Evolutionary conservation across 2,329 filamentous ascomycete genomes (phyloP).

Genomic region (Neofusicoccum sp.): DNA sequence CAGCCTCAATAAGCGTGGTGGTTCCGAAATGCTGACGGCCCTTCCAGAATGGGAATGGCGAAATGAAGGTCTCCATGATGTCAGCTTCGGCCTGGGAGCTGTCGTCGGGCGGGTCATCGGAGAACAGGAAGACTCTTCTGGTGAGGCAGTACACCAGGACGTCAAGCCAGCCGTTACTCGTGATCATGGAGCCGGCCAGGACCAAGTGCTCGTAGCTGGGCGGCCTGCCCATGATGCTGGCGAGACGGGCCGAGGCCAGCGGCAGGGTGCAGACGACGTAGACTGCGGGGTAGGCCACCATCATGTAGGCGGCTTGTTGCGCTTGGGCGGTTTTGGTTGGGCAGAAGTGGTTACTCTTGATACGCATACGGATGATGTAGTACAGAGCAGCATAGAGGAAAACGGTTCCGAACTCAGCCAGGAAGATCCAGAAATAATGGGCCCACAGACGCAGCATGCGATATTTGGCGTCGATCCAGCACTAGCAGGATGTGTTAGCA

Average conservation of each 20-base stretch:
- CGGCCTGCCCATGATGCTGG: constrained; percentile 55
- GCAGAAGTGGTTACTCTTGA: constrained; percentile 36
- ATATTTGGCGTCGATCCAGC: constrained; percentile 61
- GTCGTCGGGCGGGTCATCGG: constrained; percentile 42
- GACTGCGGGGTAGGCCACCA: constrained; percentile 66
- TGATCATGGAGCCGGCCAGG: constrained; percentile 55
- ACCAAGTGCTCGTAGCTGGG: constrained; percentile 48
- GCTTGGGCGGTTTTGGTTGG: constrained; percentile 37
- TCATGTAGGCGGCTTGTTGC: constrained; percentile 53
- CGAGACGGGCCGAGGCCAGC: constrained; percentile 63
- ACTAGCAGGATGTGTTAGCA: constrained; percentile 38
- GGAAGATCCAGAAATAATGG: constrained; percentile 66
- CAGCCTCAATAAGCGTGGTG: constrained; percentile 44
- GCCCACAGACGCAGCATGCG: constrained; percentile 56
- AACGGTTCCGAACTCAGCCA: constrained; percentile 53
- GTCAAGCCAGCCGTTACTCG: constrained; percentile 59
- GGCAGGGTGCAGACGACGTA: constrained; percentile 69
- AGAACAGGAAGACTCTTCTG: constrained; percentile 54
- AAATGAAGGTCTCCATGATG: constrained; percentile 34
- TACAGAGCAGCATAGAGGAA: constrained; percentile 49
- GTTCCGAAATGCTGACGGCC: constrained; percentile 43
- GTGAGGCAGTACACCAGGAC: constrained; percentile 59
- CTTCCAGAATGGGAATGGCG: constrained; percentile 27
- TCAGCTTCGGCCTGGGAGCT: constrained; percentile 25
- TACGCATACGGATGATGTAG: constrained; percentile 38